phyloP scores from a whole-genome alignment of 768 basidiomycete species.

The Amanita muscaria region DNA sequence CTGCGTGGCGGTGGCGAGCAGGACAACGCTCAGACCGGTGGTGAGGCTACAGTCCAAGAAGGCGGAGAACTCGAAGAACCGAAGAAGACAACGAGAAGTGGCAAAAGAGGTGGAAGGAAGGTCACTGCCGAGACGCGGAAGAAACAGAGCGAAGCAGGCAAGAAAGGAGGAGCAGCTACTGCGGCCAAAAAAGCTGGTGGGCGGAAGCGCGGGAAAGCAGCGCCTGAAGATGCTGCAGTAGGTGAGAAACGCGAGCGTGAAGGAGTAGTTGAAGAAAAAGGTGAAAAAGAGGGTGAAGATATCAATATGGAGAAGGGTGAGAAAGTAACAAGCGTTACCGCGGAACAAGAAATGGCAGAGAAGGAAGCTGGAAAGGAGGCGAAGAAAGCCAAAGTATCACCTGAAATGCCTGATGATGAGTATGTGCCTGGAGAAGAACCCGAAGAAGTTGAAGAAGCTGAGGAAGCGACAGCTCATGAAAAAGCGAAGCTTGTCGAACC shows the following conservation, averaged over 20 bases:
- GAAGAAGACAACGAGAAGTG: slow-evolving; percentile 7
- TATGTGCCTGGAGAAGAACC: background rate
- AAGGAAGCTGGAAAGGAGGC: slow-evolving; percentile 14
- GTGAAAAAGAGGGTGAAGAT: slow-evolving; percentile 1
- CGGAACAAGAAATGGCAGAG: slow-evolving; percentile 12
- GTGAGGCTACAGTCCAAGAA: background rate
- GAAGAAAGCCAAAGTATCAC: slow-evolving; percentile 17
- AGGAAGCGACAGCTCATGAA: background rate
- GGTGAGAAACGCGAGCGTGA: slow-evolving; percentile 17
- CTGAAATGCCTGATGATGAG: background rate
- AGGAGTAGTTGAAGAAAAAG: background rate
- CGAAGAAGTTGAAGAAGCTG: background rate
- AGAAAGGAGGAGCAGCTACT: background rate
- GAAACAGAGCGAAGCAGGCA: background rate
- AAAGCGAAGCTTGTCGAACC: no score
- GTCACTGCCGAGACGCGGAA: background rate
- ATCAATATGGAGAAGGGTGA: background rate
- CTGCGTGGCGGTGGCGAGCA: slow-evolving; percentile 5
- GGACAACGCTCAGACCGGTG: slow-evolving; percentile 1
- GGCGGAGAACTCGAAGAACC: slow-evolving; percentile 2
- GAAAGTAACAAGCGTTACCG: background rate
- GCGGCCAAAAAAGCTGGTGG: background rate
- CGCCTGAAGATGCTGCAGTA: slow-evolving; percentile 8
- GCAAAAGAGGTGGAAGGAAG: background rate
- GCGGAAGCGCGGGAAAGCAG: background rate